Percentiles rank a stretch among this genome's conserved stretches.
These are phyloP conservation scores for Euptelea pleiosperma DNA, from an alignment of 164 flowering plant genomes.

Conservation along the genomic window DNA sequence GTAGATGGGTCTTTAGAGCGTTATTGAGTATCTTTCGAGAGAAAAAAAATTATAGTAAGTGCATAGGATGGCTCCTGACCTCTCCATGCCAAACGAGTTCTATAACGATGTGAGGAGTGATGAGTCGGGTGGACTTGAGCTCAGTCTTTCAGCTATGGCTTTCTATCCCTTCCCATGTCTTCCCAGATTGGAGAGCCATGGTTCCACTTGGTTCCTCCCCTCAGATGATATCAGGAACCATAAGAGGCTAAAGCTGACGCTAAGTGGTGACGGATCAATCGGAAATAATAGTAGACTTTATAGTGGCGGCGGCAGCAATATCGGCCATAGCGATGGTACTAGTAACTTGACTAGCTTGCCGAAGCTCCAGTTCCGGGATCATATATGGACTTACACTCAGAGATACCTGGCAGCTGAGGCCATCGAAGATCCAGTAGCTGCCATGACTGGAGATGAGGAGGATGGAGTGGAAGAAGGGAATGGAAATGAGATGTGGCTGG, in stretches of 20 bases:
- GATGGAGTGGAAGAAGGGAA: slow-evolving; percentile 18
- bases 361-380: slow-evolving; percentile 44
- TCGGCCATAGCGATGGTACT: slow-evolving; percentile 15
- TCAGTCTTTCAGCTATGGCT: slow-evolving; percentile 23
- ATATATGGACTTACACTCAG: slow-evolving; percentile 42
- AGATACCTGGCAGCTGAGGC: slow-evolving; percentile 49
- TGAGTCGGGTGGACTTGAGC: slow-evolving; percentile 10
- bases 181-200: slow-evolving; percentile 13
- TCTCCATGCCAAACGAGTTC: slow-evolving; percentile 7
- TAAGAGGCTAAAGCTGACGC: slow-evolving; percentile 18
- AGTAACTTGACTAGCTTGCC: slow-evolving; percentile 27
- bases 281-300: slow-evolving; percentile 15
- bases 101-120: slow-evolving; percentile 9
- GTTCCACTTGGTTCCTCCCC: slow-evolving; percentile 6
- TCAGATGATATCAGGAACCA: slow-evolving; percentile 10
- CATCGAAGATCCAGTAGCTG: slow-evolving; percentile 37
- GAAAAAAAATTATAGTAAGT: neutral
- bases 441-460: slow-evolving; percentile 15
- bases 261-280: slow-evolving; percentile 23
- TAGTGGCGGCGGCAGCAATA: slow-evolving; percentile 4
- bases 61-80: slow-evolving; percentile 15
- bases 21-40: slow-evolving; percentile 22
- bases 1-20: slow-evolving; percentile 6
- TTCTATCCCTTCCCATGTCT: slow-evolving; percentile 17
- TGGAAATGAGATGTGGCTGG: slow-evolving; percentile 48